Percentiles rank a stretch among this genome's conserved stretches.
Evolutionary conservation across 805 yeast genomes (phyloP).

Genomic region (Hanseniaspora hatyaiensis): DNA sequence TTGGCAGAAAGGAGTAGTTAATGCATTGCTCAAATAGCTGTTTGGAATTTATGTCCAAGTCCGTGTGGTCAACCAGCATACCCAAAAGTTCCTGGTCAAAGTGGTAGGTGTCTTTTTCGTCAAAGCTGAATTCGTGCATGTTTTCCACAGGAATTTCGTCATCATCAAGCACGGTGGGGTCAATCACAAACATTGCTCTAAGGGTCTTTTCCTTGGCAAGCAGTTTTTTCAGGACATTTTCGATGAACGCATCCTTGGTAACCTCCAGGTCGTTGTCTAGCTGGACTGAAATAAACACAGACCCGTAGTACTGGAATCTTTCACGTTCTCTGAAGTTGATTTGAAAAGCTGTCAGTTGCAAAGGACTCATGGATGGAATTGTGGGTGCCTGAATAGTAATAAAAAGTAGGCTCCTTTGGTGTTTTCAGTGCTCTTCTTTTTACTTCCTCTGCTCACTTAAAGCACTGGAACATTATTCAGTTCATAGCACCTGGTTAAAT

Average conservation of each 20-base stretch:
- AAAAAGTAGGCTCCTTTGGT: no score
- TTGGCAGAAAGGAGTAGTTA: neutral
- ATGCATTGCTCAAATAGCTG: neutral
- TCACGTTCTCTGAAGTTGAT: constrained; percentile 8
- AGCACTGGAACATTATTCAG: no score
- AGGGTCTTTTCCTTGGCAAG: constrained; percentile 4
- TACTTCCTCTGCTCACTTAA: no score
- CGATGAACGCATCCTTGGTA: neutral
- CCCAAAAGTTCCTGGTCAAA: neutral
- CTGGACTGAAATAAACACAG: neutral
- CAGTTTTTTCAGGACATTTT: neutral
- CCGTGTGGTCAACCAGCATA: neutral
- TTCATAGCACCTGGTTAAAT: no score
- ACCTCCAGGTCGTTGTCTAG: neutral
- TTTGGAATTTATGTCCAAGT: neutral
- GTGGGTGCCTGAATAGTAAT: no score
- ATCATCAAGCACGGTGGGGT: neutral
- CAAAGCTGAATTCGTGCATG: neutral
- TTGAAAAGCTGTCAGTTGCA: constrained; percentile 3
- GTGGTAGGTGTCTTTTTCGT: neutral
- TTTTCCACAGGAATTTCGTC: neutral
- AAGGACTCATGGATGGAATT: no score
- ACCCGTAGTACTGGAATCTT: neutral
- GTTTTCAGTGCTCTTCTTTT: no score
- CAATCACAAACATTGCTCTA: neutral